Evolutionary conservation across 2,329 filamentous ascomycete species (phyloP).

Genomic region (Tricladium varicosporioides): DNA sequence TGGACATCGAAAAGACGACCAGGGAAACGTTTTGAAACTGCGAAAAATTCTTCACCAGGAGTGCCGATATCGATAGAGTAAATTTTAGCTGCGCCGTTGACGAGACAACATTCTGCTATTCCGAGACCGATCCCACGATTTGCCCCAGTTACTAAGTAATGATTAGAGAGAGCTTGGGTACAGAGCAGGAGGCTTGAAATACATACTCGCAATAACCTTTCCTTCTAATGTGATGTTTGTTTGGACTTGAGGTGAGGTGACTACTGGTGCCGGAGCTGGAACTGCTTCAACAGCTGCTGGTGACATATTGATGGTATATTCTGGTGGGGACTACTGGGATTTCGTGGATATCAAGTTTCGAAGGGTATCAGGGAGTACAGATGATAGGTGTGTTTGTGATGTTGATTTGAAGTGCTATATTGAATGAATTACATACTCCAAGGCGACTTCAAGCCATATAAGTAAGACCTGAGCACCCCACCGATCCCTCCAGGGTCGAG

Average conservation of each 20-base stretch:
- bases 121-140: constrained; percentile 44
- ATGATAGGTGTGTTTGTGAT: no score
- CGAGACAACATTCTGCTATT: constrained; percentile 46
- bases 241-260: constrained; percentile 12
- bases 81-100: constrained; percentile 42
- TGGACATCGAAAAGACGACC: constrained; percentile 27
- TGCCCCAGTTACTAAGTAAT: constrained; percentile 35
- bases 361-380: no score
- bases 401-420: no score
- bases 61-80: constrained; percentile 47
- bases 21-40: constrained; percentile 39
- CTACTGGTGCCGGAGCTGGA: background rate
- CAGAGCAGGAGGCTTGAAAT: background rate
- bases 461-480: background rate
- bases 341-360: no score
- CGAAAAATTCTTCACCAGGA: constrained; percentile 41
- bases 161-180: background rate
- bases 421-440: no score
- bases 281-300: constrained; percentile 10
- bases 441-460: background rate
- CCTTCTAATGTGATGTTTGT: constrained; percentile 31
- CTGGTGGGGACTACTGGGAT: no score
- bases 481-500: background rate
- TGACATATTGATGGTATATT: constrained; percentile 3
- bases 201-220: constrained; percentile 37